A percentile compares a stretch with the other conserved stretches of the same genome.
These are phyloP conservation scores for Coemansia sp. DNA, from an alignment of 192 early-diverging fungal genomes.

Conservation along the genomic window DNA sequence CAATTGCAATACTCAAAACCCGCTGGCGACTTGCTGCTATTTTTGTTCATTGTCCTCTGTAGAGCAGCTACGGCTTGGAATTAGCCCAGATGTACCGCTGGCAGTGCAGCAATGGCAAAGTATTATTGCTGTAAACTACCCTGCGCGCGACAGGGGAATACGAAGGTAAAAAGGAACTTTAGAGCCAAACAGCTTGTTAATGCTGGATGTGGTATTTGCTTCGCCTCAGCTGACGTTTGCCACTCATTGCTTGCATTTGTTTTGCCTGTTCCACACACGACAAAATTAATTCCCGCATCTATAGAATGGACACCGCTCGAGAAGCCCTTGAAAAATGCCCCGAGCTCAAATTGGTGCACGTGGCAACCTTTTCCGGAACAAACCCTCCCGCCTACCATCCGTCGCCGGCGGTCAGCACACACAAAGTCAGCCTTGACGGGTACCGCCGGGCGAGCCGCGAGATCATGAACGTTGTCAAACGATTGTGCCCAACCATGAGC, in stretches of 20 bases:
- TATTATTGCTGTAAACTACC: constrained; percentile 86
- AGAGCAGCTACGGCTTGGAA: constrained; percentile 74
- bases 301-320: constrained; percentile 37
- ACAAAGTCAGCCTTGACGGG: constrained; percentile 87
- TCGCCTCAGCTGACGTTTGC: constrained; percentile 2
- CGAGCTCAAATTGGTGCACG: constrained; percentile 77
- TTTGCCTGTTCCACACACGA: not conserved
- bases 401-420: constrained; percentile 67
- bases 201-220: constrained; percentile 1
- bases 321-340: constrained; percentile 55
- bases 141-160: constrained; percentile 79
- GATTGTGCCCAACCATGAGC: constrained; percentile 61
- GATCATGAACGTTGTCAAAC: constrained; percentile 74
- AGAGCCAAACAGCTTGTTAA: not conserved
- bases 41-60: constrained; percentile 2
- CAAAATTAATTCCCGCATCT: not conserved
- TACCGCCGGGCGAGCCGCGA: constrained; percentile 73
- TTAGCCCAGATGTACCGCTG: constrained; percentile 68
- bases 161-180: constrained; percentile 55
- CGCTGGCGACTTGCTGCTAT: not conserved
- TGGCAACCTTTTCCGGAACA: constrained; percentile 77
- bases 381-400: constrained; percentile 70
- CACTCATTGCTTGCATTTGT: not conserved
- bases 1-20: not conserved
- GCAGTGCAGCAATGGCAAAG: constrained; percentile 92